Evolutionary conservation across 2,329 filamentous ascomycete species (phyloP).

Genomic region (Botryotinia convoluta): DNA sequence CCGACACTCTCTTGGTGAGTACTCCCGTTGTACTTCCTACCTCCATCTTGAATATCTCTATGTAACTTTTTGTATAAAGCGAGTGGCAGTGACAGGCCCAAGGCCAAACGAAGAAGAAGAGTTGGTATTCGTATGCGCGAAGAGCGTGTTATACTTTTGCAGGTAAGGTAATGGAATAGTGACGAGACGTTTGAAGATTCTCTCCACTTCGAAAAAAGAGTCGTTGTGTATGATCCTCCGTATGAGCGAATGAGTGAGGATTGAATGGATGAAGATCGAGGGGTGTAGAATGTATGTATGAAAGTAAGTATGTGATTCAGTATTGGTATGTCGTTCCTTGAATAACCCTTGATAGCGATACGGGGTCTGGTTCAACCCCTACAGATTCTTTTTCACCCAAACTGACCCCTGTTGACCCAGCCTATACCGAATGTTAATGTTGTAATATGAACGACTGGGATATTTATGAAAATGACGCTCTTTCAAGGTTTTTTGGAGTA

Average conservation of each 20-base stretch:
- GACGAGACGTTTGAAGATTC: background rate
- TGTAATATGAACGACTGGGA: background rate
- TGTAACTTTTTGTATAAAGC: slow-evolving; percentile 22
- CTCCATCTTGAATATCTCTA: slow-evolving; percentile 25
- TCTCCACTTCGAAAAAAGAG: background rate
- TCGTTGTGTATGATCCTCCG: background rate
- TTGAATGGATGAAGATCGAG: background rate
- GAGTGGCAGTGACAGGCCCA: slow-evolving; percentile 36
- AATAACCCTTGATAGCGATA: slow-evolving; percentile 16
- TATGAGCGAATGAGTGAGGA: background rate
- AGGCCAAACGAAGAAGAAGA: slow-evolving; percentile 29
- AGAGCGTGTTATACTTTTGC: background rate
- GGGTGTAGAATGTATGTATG: background rate
- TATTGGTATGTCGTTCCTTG: background rate
- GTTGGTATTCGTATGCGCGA: slow-evolving; percentile 2
- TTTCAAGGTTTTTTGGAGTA: background rate
- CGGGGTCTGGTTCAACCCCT: background rate
- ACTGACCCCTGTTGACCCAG: background rate
- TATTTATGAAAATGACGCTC: slow-evolving; percentile 3
- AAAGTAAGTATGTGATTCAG: background rate
- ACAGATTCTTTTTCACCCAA: background rate
- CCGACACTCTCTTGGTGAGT: slow-evolving; percentile 26
- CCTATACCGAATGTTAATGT: background rate
- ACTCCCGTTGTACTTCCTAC: slow-evolving; percentile 20
- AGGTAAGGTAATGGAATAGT: background rate